Evolutionary conservation across 2,329 filamentous ascomycete genomes (phyloP).

Genomic region (Laburnicola sp.): DNA sequence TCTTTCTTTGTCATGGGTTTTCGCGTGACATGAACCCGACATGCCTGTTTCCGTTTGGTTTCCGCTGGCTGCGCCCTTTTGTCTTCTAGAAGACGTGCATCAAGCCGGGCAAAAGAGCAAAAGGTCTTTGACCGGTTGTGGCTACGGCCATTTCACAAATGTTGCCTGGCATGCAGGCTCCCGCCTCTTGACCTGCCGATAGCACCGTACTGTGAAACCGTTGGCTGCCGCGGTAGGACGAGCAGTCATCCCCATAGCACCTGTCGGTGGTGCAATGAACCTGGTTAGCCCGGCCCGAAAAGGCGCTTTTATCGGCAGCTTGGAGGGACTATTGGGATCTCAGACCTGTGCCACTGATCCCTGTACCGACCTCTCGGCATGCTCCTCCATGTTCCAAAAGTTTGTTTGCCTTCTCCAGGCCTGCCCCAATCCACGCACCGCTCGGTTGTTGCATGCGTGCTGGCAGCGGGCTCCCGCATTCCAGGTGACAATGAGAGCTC

Average conservation of each 20-base stretch:
- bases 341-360: conserved; percentile 17
- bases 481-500: conserved; percentile 37
- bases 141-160: conserved; percentile 12
- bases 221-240: conserved; percentile 33
- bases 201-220: conserved; percentile 19
- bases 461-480: conserved; percentile 38
- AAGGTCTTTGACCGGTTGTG: conserved; percentile 14
- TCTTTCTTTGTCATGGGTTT: background rate
- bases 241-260: conserved; percentile 23
- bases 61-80: background rate
- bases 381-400: conserved; percentile 14
- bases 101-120: conserved; percentile 22
- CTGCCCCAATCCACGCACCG: conserved; percentile 19
- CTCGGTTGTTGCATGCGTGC: conserved; percentile 35
- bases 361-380: conserved; percentile 10
- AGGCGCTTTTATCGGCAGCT: conserved; percentile 16
- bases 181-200: conserved; percentile 22
- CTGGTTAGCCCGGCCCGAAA: conserved; percentile 20
- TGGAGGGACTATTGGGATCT: conserved; percentile 2
- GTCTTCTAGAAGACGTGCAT: conserved; percentile 26
- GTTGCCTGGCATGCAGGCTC: conserved; percentile 32
- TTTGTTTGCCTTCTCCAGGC: conserved; percentile 36
- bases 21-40: background rate
- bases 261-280: conserved; percentile 22
- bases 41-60: background rate